A percentile compares a stretch with the other conserved stretches of the same genome.
Evolutionary conservation across 805 yeast genomes (phyloP).

Genomic region (Myxozyma monticola): DNA sequence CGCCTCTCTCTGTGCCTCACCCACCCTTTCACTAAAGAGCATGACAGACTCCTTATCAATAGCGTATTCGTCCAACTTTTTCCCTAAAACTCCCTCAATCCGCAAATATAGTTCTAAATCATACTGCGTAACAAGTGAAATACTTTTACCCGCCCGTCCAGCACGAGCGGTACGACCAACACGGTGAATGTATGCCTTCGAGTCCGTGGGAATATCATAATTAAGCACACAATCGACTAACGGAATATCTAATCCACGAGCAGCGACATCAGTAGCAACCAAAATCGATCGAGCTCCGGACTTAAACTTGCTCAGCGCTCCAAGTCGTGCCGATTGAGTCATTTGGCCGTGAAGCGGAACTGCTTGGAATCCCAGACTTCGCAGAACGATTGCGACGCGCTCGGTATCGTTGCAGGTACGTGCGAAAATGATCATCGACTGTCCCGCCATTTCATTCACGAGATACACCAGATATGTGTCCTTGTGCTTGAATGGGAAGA

Average conservation of each 20-base stretch:
- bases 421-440: constrained; percentile 84
- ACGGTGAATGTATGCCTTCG: constrained; percentile 98
- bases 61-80: constrained; percentile 79
- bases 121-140: constrained; percentile 89
- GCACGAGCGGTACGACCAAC: constrained; percentile 97
- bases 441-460: constrained; percentile 79
- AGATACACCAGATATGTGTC: constrained; percentile 83
- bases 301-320: constrained; percentile 92
- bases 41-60: constrained; percentile 75
- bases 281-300: constrained; percentile 86
- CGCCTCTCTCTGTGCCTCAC: constrained; percentile 88
- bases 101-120: constrained; percentile 85
- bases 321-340: constrained; percentile 79
- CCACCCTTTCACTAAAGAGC: constrained; percentile 81
- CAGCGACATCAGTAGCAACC: constrained; percentile 99
- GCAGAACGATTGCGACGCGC: constrained; percentile 76
- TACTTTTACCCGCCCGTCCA: constrained; percentile 82
- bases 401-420: constrained; percentile 96
- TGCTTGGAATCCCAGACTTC: constrained; percentile 81
- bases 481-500: constrained; percentile 88
- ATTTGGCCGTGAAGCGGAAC: constrained; percentile 94
- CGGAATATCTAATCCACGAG: constrained; percentile 99
- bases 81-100: constrained; percentile 82
- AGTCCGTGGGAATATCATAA: constrained; percentile 93
- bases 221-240: constrained; percentile 96